Conservation (phyloP, 2,329 filamentous ascomycete genomes). For the Botrytis galanthina region DNA sequence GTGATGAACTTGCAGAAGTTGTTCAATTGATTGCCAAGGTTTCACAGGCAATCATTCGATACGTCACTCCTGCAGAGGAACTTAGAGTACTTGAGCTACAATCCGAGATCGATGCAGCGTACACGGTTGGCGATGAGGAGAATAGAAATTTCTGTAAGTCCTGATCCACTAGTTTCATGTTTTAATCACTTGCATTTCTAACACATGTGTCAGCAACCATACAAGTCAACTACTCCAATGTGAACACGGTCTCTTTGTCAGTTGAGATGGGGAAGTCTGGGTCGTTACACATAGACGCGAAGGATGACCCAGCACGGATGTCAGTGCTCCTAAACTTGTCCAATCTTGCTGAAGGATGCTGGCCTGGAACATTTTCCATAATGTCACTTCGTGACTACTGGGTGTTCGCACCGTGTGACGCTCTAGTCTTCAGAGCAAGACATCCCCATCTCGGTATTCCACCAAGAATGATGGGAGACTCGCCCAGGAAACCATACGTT, state of each 20-base stretch:
- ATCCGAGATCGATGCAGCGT: neutral
- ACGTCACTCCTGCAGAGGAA: neutral
- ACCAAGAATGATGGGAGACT: neutral
- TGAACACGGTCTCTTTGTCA: neutral
- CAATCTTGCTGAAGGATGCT: neutral
- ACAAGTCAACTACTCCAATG: neutral
- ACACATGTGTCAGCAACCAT: neutral
- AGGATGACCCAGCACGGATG: neutral
- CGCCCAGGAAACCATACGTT: neutral
- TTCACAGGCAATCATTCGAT: neutral
- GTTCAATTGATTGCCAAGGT: neutral
- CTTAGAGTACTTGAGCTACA: neutral
- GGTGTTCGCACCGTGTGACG: neutral
- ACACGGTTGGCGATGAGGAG: neutral
- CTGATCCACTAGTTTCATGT: neutral
- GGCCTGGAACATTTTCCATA: neutral
- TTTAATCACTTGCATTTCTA: neutral
- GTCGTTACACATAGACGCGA: neutral
- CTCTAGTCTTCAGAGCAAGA: neutral
- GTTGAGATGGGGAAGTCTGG: neutral
- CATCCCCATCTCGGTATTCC: neutral
- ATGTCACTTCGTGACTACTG: neutral
- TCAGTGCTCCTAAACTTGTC: neutral
- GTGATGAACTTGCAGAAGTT: neutral
- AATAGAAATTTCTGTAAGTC: neutral